A percentile compares a stretch with the other conserved stretches of the same genome.
Evolutionary conservation across 441 rosid genomes (phyloP).

Genomic region (Biscutella laevigata): DNA sequence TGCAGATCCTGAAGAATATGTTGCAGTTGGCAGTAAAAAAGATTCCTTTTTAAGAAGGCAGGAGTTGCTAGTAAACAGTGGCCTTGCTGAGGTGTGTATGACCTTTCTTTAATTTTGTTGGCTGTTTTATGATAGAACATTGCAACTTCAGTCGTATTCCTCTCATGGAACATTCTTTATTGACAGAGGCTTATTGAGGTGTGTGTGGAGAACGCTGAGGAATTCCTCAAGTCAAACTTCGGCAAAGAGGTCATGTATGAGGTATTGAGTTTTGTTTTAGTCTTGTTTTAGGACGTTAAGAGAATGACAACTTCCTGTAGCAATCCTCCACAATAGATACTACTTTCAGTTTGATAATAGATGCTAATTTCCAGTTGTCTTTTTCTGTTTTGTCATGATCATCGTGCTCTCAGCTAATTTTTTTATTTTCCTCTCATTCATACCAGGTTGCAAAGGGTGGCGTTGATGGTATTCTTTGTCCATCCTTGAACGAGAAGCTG

Average conservation of each 20-base stretch:
- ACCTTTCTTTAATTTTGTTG: background rate
- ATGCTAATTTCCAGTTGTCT: background rate
- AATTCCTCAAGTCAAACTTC: slow-evolving; percentile 63
- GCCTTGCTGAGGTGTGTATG: slow-evolving; percentile 78
- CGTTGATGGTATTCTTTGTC: slow-evolving; percentile 53
- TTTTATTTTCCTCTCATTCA: background rate
- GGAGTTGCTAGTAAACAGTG: slow-evolving; percentile 69
- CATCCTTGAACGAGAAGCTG: slow-evolving; percentile 58
- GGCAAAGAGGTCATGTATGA: slow-evolving; percentile 80
- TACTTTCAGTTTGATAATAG: background rate
- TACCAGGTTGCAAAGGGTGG: slow-evolving; percentile 67
- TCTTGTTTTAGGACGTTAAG: background rate
- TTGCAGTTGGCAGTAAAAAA: slow-evolving; percentile 55
- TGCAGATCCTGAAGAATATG: slow-evolving; percentile 27
- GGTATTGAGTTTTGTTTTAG: slow-evolving; percentile 32
- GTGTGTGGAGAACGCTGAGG: slow-evolving; percentile 57
- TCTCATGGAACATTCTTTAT: slow-evolving; percentile 16
- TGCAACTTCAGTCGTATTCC: background rate
- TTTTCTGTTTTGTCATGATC: background rate
- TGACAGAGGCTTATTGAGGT: slow-evolving; percentile 65
- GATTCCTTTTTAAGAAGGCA: slow-evolving; percentile 69
- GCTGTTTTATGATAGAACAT: background rate
- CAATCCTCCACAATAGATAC: background rate
- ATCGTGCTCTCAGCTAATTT: background rate
- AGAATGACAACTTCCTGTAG: background rate